These are phyloP conservation scores for Citrus sp. DNA, from an alignment of 345 rosid genomes.

Conservation along the genomic window DNA sequence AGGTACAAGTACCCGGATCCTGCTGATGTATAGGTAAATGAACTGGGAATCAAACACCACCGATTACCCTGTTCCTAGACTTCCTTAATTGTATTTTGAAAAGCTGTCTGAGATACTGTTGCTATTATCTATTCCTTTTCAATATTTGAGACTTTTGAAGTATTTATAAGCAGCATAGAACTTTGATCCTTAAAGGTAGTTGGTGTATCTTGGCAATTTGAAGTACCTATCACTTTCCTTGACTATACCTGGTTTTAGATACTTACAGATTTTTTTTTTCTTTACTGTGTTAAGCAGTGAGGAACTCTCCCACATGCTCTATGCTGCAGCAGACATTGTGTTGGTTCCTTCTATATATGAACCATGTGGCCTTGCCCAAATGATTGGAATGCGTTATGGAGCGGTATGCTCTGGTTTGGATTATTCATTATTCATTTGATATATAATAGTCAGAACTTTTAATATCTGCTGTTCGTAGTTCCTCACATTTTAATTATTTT, in stretches of 20 bases:
- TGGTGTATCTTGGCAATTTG: not conserved
- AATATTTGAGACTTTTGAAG: not conserved
- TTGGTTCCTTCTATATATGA: conserved; percentile 62
- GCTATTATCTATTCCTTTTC: not conserved
- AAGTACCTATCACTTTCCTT: not conserved
- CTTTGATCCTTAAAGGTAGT: not conserved
- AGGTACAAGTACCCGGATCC: conserved; percentile 43
- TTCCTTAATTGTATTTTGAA: not conserved
- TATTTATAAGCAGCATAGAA: not conserved
- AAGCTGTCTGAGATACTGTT: not conserved
- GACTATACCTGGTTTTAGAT: conserved; percentile 3
- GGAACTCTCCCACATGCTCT: conserved; percentile 62
- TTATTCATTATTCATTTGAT: not conserved
- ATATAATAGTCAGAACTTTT: not conserved
- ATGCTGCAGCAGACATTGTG: conserved; percentile 61
- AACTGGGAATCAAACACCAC: not conserved
- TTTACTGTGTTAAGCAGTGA: conserved; percentile 33
- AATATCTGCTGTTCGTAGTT: not conserved
- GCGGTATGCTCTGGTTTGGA: conserved; percentile 34
- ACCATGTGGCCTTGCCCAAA: conserved; percentile 67
- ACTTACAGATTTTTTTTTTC: not conserved
- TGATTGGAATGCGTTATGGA: conserved; percentile 63
- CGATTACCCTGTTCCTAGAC: not conserved
- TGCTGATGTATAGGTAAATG: conserved; percentile 48
- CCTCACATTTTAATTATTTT: not conserved